Percentiles rank a stretch among this genome's conserved stretches.
phyloP scores from a whole-genome alignment of 1,284 basidiomycete genomes.

The Hypsizygus ulmarius region DNA sequence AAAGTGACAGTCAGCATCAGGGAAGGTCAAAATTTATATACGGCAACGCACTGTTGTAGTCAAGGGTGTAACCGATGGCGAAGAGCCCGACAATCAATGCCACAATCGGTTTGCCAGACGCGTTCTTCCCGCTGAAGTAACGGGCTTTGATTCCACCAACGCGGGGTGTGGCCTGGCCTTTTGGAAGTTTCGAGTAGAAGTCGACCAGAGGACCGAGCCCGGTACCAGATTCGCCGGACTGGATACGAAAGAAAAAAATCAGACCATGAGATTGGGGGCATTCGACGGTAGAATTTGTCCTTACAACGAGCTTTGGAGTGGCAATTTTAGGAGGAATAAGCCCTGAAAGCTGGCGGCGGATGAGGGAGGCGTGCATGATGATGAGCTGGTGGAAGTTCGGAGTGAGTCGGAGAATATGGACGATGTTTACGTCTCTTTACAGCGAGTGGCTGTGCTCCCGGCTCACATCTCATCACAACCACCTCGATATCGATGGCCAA shows the following conservation, averaged over 20 bases:
- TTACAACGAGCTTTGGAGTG: constrained; percentile 82
- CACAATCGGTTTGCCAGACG: constrained; percentile 73
- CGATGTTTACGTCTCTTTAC: constrained; percentile 15
- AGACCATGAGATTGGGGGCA: not conserved
- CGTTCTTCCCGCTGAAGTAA: constrained; percentile 86
- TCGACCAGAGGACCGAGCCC: constrained; percentile 84
- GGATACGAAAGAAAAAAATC: constrained; percentile 15
- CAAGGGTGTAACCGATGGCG: constrained; percentile 83
- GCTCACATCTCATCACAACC: not conserved
- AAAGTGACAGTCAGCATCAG: constrained; percentile 12
- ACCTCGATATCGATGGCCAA: too few species aligned
- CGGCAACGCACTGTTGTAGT: constrained; percentile 81
- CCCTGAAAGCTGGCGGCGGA: constrained; percentile 77
- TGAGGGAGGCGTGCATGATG: constrained; percentile 79
- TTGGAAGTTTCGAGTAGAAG: constrained; percentile 94
- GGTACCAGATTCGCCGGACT: constrained; percentile 78
- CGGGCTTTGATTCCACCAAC: constrained; percentile 72
- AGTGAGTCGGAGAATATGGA: constrained; percentile 28
- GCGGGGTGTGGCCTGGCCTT: constrained; percentile 65
- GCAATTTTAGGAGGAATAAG: constrained; percentile 95
- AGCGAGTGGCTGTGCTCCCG: constrained; percentile 5
- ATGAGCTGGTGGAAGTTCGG: constrained; percentile 29
- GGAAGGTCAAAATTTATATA: constrained; percentile 12
- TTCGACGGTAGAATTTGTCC: constrained; percentile 25
- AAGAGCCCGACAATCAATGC: constrained; percentile 75